Evolutionary conservation across 1,139 yeast species (phyloP).

Genomic region (Hemisphaericaspora xylanilytica): DNA sequence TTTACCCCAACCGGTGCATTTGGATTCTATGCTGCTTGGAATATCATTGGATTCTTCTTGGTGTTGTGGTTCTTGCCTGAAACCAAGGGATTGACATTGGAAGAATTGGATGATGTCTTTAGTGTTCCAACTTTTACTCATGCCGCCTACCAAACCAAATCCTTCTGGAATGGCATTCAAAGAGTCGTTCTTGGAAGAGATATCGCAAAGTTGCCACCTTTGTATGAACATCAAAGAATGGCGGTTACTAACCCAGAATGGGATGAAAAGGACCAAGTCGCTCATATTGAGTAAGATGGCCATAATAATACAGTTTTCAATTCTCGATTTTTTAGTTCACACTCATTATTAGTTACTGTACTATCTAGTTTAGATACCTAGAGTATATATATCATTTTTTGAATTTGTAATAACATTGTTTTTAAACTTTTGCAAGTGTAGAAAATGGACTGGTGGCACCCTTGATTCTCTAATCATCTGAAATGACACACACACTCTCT

Average conservation of each 20-base stretch:
- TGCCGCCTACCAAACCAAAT: slow-evolving; percentile 53
- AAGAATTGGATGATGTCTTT: slow-evolving; percentile 71
- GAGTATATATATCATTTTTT: not conserved
- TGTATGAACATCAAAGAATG: slow-evolving; percentile 54
- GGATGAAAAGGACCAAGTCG: slow-evolving; percentile 55
- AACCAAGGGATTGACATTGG: slow-evolving; percentile 66
- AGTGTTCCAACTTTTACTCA: slow-evolving; percentile 54
- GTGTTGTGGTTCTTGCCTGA: slow-evolving; percentile 69
- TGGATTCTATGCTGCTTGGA: slow-evolving; percentile 89
- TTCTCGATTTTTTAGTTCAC: not conserved
- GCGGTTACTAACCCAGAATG: slow-evolving; percentile 60
- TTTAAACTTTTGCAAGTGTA: too few relatives aligned
- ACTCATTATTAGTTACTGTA: not conserved
- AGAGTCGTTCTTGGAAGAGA: slow-evolving; percentile 41
- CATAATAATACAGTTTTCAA: not conserved
- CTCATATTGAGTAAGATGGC: slow-evolving; percentile 39
- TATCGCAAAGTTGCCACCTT: slow-evolving; percentile 51
- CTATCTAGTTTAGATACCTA: not conserved
- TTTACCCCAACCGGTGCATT: slow-evolving; percentile 83
- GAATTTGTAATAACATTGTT: too few relatives aligned
- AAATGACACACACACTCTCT: too few relatives aligned
- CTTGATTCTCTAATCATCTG: too few relatives aligned
- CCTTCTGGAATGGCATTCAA: slow-evolving; percentile 43
- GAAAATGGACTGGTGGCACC: too few relatives aligned
- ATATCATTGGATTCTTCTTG: slow-evolving; percentile 67